Evolutionary conservation across 148 eudicot genomes (phyloP), one percentile per base, ranked within the genome.

Genomic region (Fagopyrum esculentum): DNA sequence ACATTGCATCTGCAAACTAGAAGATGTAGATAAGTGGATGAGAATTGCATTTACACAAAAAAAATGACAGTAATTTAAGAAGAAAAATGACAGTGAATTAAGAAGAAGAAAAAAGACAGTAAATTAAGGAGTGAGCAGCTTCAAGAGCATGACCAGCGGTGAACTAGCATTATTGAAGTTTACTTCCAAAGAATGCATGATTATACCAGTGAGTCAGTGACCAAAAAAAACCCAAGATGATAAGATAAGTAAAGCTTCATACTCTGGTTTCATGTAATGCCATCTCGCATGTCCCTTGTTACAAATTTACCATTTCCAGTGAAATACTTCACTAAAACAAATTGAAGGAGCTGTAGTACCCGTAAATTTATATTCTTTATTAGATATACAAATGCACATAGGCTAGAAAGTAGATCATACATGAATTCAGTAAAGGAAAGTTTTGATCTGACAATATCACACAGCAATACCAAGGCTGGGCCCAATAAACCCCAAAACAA

Each of bases 201-300:
- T 26, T 11, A 15, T 63, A 63, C 40, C 15, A 30, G 44, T 59
- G 64, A 59, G 26, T 22, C 26, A 22, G 26, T 22, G 26, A 22
- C 64, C 64, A 19, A 59, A 59, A 22, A 29, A 7, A 19, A 59
- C n/a, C 29, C 69, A 63, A 63, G 69, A 63, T 63, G 69, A 30
- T 26, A 29, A 35, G 40, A 35, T 35, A 35, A 30, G 12, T 63
- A 12, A 26, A 63, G 17, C 6, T 35, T 29, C 45, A 30, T 16
- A 63, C 35, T 63, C 45, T 35, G 35, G 69, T 30, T 63, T 63
- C 17, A 30, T 26, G 69, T 63, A 63, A 35, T 26, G 40, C 45
- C 30, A 16, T 63, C 69, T n/a, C 66, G 26, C 43, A 60, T 9
- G 66, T 60, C 45, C 69, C 69, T 63, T 9, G n/a, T 40, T 35